These are phyloP conservation scores for Cymbidium sinense DNA, from an alignment of 106 monocot species.

Conservation along the genomic window DNA sequence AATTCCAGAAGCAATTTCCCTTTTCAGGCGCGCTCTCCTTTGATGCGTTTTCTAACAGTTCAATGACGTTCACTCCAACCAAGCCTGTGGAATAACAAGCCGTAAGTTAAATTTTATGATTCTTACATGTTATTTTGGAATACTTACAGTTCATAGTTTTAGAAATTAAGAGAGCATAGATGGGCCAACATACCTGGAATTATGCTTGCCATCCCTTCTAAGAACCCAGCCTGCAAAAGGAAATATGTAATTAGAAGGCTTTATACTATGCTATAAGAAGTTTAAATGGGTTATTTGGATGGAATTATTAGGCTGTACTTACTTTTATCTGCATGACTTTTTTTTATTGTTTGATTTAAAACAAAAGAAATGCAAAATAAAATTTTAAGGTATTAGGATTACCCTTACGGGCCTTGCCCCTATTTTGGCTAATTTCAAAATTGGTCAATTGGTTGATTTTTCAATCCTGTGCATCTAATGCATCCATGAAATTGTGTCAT, in stretches of 20 bases:
- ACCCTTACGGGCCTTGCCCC: too few relatives aligned
- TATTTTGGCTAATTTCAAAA: too few relatives aligned
- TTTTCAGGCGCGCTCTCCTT: constrained; percentile 34
- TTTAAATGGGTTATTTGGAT: too few relatives aligned
- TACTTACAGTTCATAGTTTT: not conserved
- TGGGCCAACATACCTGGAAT: constrained; percentile 52
- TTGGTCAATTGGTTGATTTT: not conserved
- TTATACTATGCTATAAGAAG: not conserved
- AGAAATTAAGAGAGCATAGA: not conserved
- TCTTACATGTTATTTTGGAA: not conserved
- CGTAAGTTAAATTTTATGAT: not conserved
- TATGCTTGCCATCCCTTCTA: constrained; percentile 71
- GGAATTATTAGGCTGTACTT: too few relatives aligned
- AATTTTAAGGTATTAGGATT: too few relatives aligned
- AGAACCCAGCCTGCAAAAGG: constrained; percentile 71
- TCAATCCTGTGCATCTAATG: not conserved
- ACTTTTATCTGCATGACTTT: too few relatives aligned
- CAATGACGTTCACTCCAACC: constrained; percentile 64
- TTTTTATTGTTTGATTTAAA: too few relatives aligned
- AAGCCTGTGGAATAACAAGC: constrained; percentile 36
- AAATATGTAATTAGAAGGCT: not conserved
- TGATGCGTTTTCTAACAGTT: constrained; percentile 56
- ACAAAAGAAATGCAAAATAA: too few relatives aligned
- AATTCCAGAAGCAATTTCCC: constrained; percentile 75
- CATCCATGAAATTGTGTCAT: not conserved